phyloP scores from a whole-genome alignment of 2,329 filamentous ascomycete species.

The Fusarium phyllophilum region DNA sequence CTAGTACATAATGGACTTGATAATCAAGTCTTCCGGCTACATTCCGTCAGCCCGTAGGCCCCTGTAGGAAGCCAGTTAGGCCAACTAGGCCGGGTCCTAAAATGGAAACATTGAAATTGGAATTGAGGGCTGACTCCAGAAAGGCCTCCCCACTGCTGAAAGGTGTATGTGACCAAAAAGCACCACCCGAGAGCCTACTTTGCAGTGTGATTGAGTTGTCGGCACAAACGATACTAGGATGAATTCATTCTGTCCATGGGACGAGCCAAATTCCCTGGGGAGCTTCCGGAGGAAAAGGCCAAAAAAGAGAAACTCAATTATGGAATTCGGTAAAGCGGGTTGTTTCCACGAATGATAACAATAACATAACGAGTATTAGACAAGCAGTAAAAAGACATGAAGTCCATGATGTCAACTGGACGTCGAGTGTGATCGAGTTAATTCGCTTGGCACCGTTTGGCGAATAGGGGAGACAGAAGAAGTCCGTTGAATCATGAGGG shows the following conservation, averaged over 20 bases:
- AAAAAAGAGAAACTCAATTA: slow-evolving; percentile 9
- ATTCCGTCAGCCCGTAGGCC: slow-evolving; percentile 29
- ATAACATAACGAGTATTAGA: slow-evolving; percentile 5
- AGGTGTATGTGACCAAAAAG: slow-evolving; percentile 5
- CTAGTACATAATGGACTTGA: not conserved
- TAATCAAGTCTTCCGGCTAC: not conserved
- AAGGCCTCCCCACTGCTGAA: slow-evolving; percentile 23
- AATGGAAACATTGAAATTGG: slow-evolving; percentile 34
- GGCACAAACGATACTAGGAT: slow-evolving; percentile 23
- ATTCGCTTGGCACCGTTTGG: slow-evolving; percentile 24
- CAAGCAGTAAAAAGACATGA: slow-evolving; percentile 2
- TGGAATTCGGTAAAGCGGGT: slow-evolving; percentile 19
- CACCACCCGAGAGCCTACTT: slow-evolving; percentile 8
- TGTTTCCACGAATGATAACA: slow-evolving; percentile 26
- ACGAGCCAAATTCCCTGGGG: not conserved
- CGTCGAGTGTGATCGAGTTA: slow-evolving; percentile 24
- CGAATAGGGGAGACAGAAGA: slow-evolving; percentile 35
- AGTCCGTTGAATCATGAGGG: slow-evolving; percentile 28
- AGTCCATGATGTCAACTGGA: slow-evolving; percentile 41
- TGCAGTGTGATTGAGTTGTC: slow-evolving; percentile 15
- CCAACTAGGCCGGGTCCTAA: slow-evolving; percentile 37
- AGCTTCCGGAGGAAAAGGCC: not conserved
- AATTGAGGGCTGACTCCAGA: slow-evolving; percentile 39
- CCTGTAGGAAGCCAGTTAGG: slow-evolving; percentile 39
- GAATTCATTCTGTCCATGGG: not conserved